Evolutionary conservation across 805 yeast genomes (phyloP).

Genomic region (Saturnispora bothae): DNA sequence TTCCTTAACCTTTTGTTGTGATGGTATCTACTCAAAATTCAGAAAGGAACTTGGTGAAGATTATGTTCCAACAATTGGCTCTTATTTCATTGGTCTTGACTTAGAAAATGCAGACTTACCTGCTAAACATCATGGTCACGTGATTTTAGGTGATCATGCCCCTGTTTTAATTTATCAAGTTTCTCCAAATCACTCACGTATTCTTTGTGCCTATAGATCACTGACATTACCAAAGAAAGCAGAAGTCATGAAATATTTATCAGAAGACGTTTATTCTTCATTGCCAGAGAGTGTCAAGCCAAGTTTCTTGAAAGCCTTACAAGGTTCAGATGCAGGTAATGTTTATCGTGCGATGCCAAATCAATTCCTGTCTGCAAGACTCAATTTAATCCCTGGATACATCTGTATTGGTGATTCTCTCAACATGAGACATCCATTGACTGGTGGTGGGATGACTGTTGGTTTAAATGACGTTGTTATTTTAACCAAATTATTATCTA

Average conservation of each 20-base stretch:
- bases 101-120: slow-evolving; percentile 71
- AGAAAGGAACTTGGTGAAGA: slow-evolving; percentile 59
- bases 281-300: slow-evolving; percentile 59
- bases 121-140: slow-evolving; percentile 74
- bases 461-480: slow-evolving; percentile 79
- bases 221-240: slow-evolving; percentile 57
- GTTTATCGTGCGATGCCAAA: slow-evolving; percentile 86
- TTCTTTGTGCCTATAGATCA: slow-evolving; percentile 78
- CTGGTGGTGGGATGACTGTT: slow-evolving; percentile 99
- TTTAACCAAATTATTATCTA: slow-evolving; percentile 51
- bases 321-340: slow-evolving; percentile 26
- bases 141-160: slow-evolving; percentile 72
- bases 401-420: slow-evolving; percentile 85
- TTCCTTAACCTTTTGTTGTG: slow-evolving; percentile 68
- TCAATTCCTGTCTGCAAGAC: slow-evolving; percentile 73
- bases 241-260: slow-evolving; percentile 48
- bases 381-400: slow-evolving; percentile 63
- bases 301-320: slow-evolving; percentile 56
- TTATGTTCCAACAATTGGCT: slow-evolving; percentile 57
- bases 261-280: slow-evolving; percentile 47
- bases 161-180: slow-evolving; percentile 88
- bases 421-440: slow-evolving; percentile 96
- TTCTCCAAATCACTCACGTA: slow-evolving; percentile 71
- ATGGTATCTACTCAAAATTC: slow-evolving; percentile 91
- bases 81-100: slow-evolving; percentile 81